Evolutionary conservation across 176 grass and related monocot species (phyloP).

Genomic region (Zoysia japonica): DNA sequence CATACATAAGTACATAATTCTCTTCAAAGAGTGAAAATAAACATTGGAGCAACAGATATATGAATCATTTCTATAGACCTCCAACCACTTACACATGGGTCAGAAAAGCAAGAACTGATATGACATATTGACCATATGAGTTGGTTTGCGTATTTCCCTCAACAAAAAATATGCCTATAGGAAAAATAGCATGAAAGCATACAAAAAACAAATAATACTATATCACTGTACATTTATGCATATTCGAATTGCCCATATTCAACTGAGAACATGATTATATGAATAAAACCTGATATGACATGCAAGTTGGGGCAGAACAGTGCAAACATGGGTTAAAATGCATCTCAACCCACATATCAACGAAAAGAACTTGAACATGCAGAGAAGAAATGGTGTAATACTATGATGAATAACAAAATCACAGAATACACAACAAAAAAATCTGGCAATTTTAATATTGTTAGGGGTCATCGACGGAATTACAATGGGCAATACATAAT

Average conservation of each 20-base stretch:
- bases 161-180: conserved; percentile 27
- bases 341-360: conserved; percentile 38
- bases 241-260: conserved; percentile 11
- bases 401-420: conserved; percentile 30
- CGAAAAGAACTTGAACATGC: conserved; percentile 21
- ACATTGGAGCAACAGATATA: conserved; percentile 33
- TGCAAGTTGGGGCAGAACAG: conserved; percentile 15
- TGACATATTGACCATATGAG: conserved; percentile 33
- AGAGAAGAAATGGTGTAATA: conserved; percentile 5
- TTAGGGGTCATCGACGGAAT: conserved; percentile 48
- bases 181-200: conserved; percentile 15
- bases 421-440: conserved; percentile 35
- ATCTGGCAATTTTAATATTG: conserved; percentile 40
- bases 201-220: conserved; percentile 19
- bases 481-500: conserved; percentile 62
- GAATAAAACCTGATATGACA: conserved; percentile 2
- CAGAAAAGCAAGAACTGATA: conserved; percentile 49
- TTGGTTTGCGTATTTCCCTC: conserved; percentile 29
- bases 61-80: conserved; percentile 57
- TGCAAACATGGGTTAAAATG: background rate
- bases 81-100: conserved; percentile 51
- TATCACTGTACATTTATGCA: background rate
- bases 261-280: conserved; percentile 29
- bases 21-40: conserved; percentile 19
- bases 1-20: conserved; percentile 32